phyloP scores from a whole-genome alignment of 371 early-diverging fungal genomes.

The Actinomortierella wolfii region DNA sequence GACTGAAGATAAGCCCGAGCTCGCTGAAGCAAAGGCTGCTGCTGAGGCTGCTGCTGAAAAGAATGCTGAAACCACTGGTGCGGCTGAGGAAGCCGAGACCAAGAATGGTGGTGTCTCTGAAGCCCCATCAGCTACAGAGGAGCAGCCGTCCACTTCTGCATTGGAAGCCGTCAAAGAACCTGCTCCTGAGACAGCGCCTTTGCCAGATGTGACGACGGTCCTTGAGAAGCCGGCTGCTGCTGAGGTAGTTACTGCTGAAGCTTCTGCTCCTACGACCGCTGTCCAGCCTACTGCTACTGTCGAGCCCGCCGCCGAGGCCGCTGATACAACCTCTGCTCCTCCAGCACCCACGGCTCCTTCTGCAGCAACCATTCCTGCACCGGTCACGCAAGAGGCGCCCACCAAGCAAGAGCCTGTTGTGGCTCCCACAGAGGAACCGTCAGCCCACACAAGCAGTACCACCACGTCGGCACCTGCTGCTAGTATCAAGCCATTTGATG shows the following conservation, averaged over 20 bases:
- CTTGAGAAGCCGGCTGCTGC: too few relatives aligned
- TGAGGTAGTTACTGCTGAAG: too few relatives aligned
- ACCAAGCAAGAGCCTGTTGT: conserved; percentile 7
- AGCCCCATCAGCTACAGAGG: too few relatives aligned
- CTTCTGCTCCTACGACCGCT: not conserved
- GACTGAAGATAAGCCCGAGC: conserved; percentile 13
- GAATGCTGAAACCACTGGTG: too few relatives aligned
- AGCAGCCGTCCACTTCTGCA: not conserved
- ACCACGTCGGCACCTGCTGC: not conserved
- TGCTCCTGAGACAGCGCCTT: not conserved
- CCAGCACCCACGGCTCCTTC: conserved; percentile 16
- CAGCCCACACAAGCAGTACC: conserved; percentile 3
- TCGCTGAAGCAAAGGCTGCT: conserved; percentile 15
- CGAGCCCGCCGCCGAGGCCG: not conserved
- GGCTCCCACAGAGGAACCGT: conserved; percentile 26
- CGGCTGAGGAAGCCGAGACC: too few relatives aligned
- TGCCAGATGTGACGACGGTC: conserved; percentile 3
- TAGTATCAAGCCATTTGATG: conserved; percentile 48
- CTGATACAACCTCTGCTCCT: conserved; percentile 10
- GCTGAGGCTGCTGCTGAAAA: not conserved
- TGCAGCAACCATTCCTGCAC: conserved; percentile 23
- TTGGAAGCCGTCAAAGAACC: conserved; percentile 1
- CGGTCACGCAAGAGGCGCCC: conserved; percentile 11
- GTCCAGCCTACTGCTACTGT: too few relatives aligned
- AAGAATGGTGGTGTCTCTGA: too few relatives aligned